Percentiles rank a stretch among this genome's conserved stretches.
phyloP scores from a whole-genome alignment of 2,329 filamentous ascomycete species.

The Arthroderma uncinatum region DNA sequence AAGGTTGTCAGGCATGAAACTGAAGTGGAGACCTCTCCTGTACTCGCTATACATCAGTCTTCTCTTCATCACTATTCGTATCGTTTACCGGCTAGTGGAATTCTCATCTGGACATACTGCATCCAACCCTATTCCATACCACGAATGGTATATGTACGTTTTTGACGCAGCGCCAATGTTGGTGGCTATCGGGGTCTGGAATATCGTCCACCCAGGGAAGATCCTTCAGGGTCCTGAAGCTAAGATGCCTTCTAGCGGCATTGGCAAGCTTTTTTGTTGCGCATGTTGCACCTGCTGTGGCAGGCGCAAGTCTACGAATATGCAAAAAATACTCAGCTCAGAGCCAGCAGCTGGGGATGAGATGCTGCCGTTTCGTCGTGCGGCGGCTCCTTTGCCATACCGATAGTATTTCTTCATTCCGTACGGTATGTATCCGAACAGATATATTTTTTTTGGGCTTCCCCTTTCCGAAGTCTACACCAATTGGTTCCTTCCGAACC shows the following conservation, averaged over 20 bases:
- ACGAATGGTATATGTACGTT: conserved; percentile 30
- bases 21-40: conserved; percentile 30
- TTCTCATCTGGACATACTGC: conserved; percentile 42
- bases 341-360: conserved; percentile 1
- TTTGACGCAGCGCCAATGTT: conserved; percentile 34
- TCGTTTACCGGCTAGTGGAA: conserved; percentile 49
- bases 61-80: conserved; percentile 42
- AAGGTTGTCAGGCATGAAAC: conserved; percentile 33
- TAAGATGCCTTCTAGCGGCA: neutral
- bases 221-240: conserved; percentile 22
- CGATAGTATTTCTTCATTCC: neutral
- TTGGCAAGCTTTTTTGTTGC: neutral
- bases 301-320: neutral
- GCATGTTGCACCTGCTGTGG: neutral
- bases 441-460: no score
- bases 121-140: conserved; percentile 25
- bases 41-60: conserved; percentile 43
- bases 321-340: conserved; percentile 4
- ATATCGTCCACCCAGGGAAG: conserved; percentile 29
- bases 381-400: neutral
- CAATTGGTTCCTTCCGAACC: no score
- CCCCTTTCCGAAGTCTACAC: no score
- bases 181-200: conserved; percentile 26
- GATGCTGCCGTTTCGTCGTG: conserved; percentile 1
- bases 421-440: no score